Evolutionary conservation across 192 early-diverging fungal genomes (phyloP), one percentile per base, ranked within the genome.

Genomic region (Jimgerdemannia lactiflua): DNA sequence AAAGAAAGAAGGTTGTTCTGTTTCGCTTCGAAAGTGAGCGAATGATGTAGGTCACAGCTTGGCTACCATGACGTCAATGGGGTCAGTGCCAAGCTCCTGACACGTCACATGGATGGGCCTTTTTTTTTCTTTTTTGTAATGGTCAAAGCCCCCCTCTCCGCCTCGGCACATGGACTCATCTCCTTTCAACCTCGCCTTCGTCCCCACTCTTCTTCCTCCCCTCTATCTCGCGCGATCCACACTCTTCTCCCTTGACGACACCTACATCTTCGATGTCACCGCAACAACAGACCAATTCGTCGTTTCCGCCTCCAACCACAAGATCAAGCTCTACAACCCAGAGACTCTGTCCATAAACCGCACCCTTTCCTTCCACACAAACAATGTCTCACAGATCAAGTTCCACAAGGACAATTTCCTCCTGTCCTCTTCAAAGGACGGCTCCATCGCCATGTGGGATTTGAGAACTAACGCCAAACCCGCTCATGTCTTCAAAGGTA

Each of bases 371-470:
- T 89, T 87, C 78, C 93, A 95, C 69, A 81, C 70, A 4, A 77
- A 89, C 43, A 84, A 85, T 69, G 86, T 95, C 41, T 86, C 92
- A 11, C 86, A 91, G 72, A 89, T 92, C 41, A 85, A 89, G 67
- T 43, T 78, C 14, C 80, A 90, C 67, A 85, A 84, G 11, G 86
- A 89, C 2, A 65, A 85, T 39, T 79, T 90, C 3, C 70, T 94
- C 39, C 87, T 90, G 70, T 87, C 89, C 2, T 83, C 89, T 69
- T 91, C 92, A 39, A 82, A 85, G 42, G 93, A 95, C 71, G 85
- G 87, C 3, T 75, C 76, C n/a, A 71, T 93, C 4, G 89, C 86
- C 42, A 73, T 84, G 20, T 93, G 92, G 92, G 93, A 95, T 76
- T 70, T 95, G 74, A 87, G 93, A 42, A 82, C 81, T 1, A 43